Evolutionary conservation across 2,329 filamentous ascomycete species (phyloP), one percentile per base, ranked within the genome.

Genomic region (Aspergillus thermomutatus): DNA sequence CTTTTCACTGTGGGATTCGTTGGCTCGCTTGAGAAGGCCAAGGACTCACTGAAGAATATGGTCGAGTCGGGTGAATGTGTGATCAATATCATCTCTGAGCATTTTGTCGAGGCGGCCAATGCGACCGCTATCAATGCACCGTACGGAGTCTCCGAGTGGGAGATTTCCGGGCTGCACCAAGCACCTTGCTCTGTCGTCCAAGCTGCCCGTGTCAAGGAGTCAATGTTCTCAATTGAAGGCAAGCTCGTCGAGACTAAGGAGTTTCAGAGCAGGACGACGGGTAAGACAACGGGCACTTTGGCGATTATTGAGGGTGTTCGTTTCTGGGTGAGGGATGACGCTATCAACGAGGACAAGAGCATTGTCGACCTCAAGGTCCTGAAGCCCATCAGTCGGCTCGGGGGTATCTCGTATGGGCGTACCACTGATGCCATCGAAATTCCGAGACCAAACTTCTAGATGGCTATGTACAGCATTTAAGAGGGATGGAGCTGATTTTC

Each of bases 301-400:
- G 88, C 84, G 1, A 82, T 96, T 34, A 80, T 97, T 11, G 91
- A 97, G 76, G 93, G 91, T 0, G 87, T 89, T 34, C 82, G 87
- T 27, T 96, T 97, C 70, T 97, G 92, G 91, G 91, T 87, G 1
- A 79, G 92, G 53, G 91, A 95, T 71, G 93, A 97, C 75, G 92
- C 92, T 2, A 78, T 96, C 59, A 90, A 96, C 65, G 85, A 90
- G 69, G 87, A 91, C 8, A 83, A 80, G 68, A 91, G 86, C 63
- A 66, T 90, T 45, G 80, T 97, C 56, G 89, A 95, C 72, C 85
- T 90, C 10, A 82, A 87, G 76, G 81, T 95, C 8, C 75, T 97
- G 55, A 84, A 84, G 60, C 91, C 93, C 0, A 82, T 96, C 17
- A 85, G 85, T 61, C 84, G 93, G 40, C 68, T 97, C 25, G 93